Conservation (phyloP, 345 rosid species). For the Gossypium thurberi region DNA sequence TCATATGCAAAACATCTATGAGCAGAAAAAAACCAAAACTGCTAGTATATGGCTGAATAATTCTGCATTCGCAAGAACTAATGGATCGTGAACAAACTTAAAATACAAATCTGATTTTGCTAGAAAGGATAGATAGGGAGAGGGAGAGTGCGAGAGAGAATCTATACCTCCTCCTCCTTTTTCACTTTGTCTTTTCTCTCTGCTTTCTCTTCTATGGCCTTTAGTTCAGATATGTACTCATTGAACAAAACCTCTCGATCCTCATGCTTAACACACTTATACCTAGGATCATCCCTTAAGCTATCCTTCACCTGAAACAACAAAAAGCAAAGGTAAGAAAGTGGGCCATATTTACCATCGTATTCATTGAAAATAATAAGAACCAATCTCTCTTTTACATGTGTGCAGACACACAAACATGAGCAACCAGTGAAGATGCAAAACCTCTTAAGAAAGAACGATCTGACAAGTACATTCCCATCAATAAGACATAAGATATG, state of each 20-base stretch:
- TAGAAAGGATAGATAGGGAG: not conserved
- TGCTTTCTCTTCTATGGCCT: constrained; percentile 57
- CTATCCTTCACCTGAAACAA: constrained; percentile 70
- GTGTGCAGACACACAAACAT: not conserved
- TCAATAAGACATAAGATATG: not conserved
- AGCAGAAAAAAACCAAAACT: not conserved
- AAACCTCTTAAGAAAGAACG: not conserved
- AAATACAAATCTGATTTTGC: not conserved
- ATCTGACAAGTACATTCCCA: not conserved
- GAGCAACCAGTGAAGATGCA: not conserved
- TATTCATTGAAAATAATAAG: not conserved
- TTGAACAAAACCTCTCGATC: constrained; percentile 75
- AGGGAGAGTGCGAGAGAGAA: not conserved
- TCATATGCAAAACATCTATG: not conserved
- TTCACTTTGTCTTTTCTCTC: constrained; percentile 60
- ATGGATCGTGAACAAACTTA: not conserved
- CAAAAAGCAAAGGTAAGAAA: constrained; percentile 8
- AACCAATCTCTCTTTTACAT: not conserved
- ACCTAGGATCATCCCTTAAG: constrained; percentile 80
- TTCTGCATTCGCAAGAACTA: not conserved
- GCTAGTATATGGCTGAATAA: not conserved
- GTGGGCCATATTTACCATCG: not conserved
- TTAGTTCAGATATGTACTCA: constrained; percentile 72
- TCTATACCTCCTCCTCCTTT: constrained; percentile 73
- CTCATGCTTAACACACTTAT: constrained; percentile 65